Evolutionary conservation across 2,329 filamentous ascomycete genomes (phyloP), one percentile per base, ranked within the genome.

Genomic region (Aspergillus transmontanensis): DNA sequence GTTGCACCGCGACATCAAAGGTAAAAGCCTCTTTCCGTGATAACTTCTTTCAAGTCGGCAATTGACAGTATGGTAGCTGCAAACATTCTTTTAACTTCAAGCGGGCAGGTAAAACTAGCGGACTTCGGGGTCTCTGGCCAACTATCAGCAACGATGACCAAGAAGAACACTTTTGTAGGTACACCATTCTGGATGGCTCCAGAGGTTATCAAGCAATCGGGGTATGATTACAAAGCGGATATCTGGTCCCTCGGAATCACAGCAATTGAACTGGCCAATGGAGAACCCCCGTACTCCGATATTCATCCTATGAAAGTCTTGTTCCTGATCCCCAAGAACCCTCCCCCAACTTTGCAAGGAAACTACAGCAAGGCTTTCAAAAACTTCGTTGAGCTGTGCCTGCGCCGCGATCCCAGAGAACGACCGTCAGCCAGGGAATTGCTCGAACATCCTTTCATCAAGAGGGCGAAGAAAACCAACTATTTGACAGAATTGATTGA

Each of bases 111-210:
- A 71, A 99, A 99, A 79, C 84, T 98, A 61, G 94, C 94, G 16
- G 94, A 99, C 77, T 99, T 99, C 80, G 94, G 94, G 63, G 95
- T 99, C 7, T 97, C 94, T 1, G 94, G 94, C 32, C 95, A 98
- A 80, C 85, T 98, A 26, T 96, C 94, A 11, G 94, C 94, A 7
- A 99, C 94, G 57, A 98, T 98, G 94, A 97, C 94, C 66, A 98
- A 98, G 85, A 98, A 98, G 82, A 98, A 98, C 76, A 98, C 94
- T 0, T 99, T 98, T 77, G 94, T 99, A 36, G 95, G 95, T 39
- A 98, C 94, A 0, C 94, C 95, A 1, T 99, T 98, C 77, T 99
- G 95, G 95, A 99, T 99, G 94, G 94, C 95, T 3, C 94, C 94
- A 12, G 94, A 99, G 80, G 94, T 98, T 60, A 99, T 99, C 78